A percentile compares a stretch with the other conserved stretches of the same genome.
phyloP scores from a whole-genome alignment of 441 rosid genomes.

The Metrosideros polymorpha region DNA sequence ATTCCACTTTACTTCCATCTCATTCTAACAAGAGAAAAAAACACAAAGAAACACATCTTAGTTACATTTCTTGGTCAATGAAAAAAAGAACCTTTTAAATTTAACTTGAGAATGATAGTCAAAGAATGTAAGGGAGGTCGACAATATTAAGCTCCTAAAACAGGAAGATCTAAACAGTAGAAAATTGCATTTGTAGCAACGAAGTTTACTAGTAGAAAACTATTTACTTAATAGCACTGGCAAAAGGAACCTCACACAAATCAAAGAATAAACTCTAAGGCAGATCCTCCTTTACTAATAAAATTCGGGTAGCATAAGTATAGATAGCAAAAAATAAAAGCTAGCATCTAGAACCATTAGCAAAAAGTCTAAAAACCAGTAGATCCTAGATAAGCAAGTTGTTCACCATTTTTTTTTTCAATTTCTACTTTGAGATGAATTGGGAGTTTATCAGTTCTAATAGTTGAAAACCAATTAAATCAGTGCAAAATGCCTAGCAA shows the following conservation, averaged over 20 bases:
- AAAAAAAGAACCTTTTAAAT: not conserved
- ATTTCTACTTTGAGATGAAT: not conserved
- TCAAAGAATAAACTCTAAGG: not conserved
- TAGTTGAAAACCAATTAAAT: not conserved
- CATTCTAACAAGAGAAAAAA: slow-evolving; percentile 29
- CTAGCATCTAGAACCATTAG: not conserved
- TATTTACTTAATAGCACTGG: not conserved
- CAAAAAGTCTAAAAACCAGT: not conserved
- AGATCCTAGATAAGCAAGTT: not conserved
- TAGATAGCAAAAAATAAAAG: not conserved
- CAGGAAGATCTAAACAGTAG: not conserved
- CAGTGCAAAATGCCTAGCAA: not conserved
- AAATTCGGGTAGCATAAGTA: not conserved
- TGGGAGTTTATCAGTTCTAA: not conserved
- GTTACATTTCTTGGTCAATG: not conserved
- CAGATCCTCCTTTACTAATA: not conserved
- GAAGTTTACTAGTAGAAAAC: not conserved
- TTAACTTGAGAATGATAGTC: not conserved
- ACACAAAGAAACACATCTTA: not conserved
- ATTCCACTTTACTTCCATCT: slow-evolving; percentile 85
- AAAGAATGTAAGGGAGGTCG: not conserved
- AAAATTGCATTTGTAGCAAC: not conserved
- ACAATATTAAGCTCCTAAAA: not conserved
- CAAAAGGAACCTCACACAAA: not conserved
- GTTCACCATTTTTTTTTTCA: not conserved